Evolutionary conservation across 345 rosid genomes (phyloP), one percentile per base, ranked within the genome.

Genomic region (Corchorus olitorius): DNA sequence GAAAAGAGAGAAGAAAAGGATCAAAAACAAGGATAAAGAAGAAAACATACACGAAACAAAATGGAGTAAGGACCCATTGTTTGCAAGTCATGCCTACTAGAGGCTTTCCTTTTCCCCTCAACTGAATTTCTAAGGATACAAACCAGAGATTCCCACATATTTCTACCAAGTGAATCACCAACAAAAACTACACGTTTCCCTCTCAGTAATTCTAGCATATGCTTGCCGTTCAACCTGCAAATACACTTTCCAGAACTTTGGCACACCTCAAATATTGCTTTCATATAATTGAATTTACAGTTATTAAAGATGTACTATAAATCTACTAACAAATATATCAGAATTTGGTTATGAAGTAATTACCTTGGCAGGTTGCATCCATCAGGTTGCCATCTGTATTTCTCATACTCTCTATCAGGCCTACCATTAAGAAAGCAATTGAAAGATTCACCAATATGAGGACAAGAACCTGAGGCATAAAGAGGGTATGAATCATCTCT

Each of bases 71-170:
- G 79, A 37, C 78, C 79, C 72, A 76, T 78, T 1, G 70, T 53
- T 55, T 76, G 77, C 58, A 85, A 79, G 33, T 83, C 83, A 58
- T 58, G 53, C 52, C 66, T 72, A n/a, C 84, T 87, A 1, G 81
- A 78, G 78, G 56, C 86, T 33, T 74, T 76, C 60, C 58, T 76
- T 39, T 78, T 76, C 70, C 82, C 77, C 39, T 72, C 37, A 27
- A 68, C 76, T 0, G 82, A 52, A 59, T 76, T 73, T 56, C 52
- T 39, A 35, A 83, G 83, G 58, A 83, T 56, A 65, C 90, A 87
- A 45, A 83, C 80, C 9, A 87, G 70, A 61, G 90, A 85, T 73
- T 87, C 87, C 88, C 90, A 87, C 87, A 87, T 87, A 65, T 87
- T 85, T 45, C 87, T 74, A 39, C 79, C 86, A 6, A 85, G 80